Conservation (phyloP, 2,329 filamentous ascomycete species). For the Diaporthe capsici region DNA sequence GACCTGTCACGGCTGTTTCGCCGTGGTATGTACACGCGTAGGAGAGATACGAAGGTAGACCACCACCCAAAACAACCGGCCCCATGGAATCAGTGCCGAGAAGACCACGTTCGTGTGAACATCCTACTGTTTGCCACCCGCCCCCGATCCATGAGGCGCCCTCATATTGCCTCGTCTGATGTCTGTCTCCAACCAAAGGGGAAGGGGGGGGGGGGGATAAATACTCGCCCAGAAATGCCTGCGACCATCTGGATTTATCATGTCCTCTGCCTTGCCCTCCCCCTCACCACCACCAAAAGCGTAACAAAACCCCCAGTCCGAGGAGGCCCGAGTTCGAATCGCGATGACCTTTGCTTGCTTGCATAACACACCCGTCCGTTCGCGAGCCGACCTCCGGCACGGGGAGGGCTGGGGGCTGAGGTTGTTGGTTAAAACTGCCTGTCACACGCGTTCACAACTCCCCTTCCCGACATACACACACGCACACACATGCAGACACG, state of each 20-base stretch:
- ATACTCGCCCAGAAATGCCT: not conserved
- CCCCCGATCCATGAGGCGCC: not conserved
- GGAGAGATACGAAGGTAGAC: not conserved
- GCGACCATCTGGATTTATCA: not conserved
- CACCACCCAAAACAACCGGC: not conserved
- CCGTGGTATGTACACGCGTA: not conserved
- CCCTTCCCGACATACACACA: slow-evolving; percentile 6
- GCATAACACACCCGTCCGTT: not conserved
- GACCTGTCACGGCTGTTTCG: too few relatives aligned
- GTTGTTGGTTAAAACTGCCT: not conserved
- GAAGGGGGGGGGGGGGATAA: too few relatives aligned
- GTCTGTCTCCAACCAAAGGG: not conserved
- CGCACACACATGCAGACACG: not conserved
- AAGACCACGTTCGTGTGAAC: not conserved
- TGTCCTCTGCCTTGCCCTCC: too few relatives aligned
- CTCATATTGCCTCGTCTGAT: not conserved
- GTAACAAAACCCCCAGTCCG: not conserved
- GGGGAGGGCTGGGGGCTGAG: not conserved
- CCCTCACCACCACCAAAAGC: not conserved
- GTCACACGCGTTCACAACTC: not conserved
- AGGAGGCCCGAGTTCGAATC: not conserved
- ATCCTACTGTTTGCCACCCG: too few relatives aligned
- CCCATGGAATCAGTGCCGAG: not conserved
- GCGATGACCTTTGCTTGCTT: not conserved
- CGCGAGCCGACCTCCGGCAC: not conserved